Evolutionary conservation across 177 flowering plant genomes (phyloP).

Genomic region (Tripterygium wilfordii): DNA sequence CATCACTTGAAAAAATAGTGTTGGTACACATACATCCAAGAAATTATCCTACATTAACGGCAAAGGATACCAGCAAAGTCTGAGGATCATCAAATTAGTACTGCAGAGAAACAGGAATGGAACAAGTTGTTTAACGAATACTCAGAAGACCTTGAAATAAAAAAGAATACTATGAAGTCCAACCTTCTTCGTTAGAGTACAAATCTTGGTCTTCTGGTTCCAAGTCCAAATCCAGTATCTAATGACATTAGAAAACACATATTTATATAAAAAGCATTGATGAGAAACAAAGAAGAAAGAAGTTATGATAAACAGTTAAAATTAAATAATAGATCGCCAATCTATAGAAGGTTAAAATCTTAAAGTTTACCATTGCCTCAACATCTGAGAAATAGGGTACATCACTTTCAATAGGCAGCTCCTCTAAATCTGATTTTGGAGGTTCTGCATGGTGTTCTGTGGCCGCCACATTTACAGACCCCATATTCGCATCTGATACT

Average conservation of each 20-base stretch:
- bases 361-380: conserved; percentile 73
- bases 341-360: too few relatives aligned
- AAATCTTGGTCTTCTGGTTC: conserved; percentile 53
- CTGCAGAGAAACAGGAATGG: too few relatives aligned
- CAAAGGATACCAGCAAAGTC: too few relatives aligned
- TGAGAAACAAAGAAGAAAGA: not conserved
- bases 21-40: too few relatives aligned
- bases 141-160: not conserved
- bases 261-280: conserved; percentile 1
- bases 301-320: not conserved
- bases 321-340: too few relatives aligned
- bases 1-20: too few relatives aligned
- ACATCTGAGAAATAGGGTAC: conserved; percentile 79
- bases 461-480: conserved; percentile 14
- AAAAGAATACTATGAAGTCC: not conserved
- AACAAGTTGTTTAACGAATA: too few relatives aligned
- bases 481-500: conserved; percentile 20
- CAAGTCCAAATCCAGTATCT: conserved; percentile 94
- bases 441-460: conserved; percentile 24
- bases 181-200: conserved; percentile 52
- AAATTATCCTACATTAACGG: too few relatives aligned
- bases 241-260: conserved; percentile 6
- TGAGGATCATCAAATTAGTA: too few relatives aligned
- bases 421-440: conserved; percentile 43
- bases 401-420: conserved; percentile 45